phyloP scores from a whole-genome alignment of 495 filamentous ascomycete genomes.

The Choiromyces venosus region DNA sequence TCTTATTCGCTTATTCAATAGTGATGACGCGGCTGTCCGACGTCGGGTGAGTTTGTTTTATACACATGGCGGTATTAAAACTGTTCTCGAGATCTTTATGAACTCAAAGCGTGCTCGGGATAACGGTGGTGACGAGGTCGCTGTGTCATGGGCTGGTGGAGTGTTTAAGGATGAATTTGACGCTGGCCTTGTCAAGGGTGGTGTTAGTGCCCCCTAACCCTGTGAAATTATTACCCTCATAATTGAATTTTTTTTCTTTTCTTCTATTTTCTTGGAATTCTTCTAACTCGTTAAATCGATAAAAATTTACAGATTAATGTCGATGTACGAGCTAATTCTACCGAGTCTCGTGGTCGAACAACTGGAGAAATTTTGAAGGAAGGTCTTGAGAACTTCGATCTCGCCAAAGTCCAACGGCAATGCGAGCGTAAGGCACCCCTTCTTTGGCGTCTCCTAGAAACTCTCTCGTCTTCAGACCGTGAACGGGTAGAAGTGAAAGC shows the following conservation, averaged over 20 bases:
- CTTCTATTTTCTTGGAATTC: not conserved
- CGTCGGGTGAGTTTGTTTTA: conserved; percentile 34
- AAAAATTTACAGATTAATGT: conserved; percentile 30
- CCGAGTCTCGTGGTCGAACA: conserved; percentile 33
- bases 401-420: conserved; percentile 32
- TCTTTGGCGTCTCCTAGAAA: conserved; percentile 32
- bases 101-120: conserved; percentile 33
- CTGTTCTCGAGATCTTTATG: conserved; percentile 35
- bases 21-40: conserved; percentile 31
- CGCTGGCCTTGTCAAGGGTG: conserved; percentile 34
- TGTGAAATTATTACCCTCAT: not conserved
- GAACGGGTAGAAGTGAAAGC: conserved; percentile 29
- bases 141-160: conserved; percentile 34
- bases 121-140: conserved; percentile 32
- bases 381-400: conserved; percentile 28
- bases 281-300: not conserved
- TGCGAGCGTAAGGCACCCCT: conserved; percentile 34
- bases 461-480: conserved; percentile 31
- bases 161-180: conserved; percentile 38
- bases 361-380: conserved; percentile 34
- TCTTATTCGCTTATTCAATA: conserved; percentile 27
- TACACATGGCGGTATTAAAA: conserved; percentile 35
- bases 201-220: conserved; percentile 25
- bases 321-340: conserved; percentile 34
- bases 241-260: not conserved